Evolutionary conservation across 2,329 filamentous ascomycete genomes (phyloP), one percentile per base, ranked within the genome.

Genomic region (Sarocladium brachiariae): DNA sequence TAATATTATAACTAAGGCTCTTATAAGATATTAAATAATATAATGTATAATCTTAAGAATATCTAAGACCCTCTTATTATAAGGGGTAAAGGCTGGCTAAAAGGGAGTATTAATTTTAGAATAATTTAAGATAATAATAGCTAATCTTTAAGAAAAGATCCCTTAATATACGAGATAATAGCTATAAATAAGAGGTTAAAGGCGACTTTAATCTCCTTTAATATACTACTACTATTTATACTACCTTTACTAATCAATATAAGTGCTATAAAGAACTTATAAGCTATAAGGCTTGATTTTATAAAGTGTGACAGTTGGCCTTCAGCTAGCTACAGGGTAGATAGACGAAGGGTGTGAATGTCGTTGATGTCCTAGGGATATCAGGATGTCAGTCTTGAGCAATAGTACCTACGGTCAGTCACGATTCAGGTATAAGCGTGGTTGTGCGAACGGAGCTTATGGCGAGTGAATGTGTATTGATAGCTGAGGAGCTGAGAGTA

Each of bases 11-110:
- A 18, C 31, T 19, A 37, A 37, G 30, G 37, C 13, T 41, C 38
- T 19, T 27, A 30, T 4, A 30, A 19, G 23, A n/a, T 23, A 14
- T 50, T 41, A 30, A 41, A 45, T 19, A 37, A 41, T 19, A 43
- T 50, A 45, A 50, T 8, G 30, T 48, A 48, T 31, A 31, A 31
- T 31, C 14, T 31, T 31, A 31, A 31, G 14, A 31, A 31, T 31
- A 7, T 30, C 49, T 24, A 53, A 9, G 18, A 49, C 49, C 16
- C 33, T 31, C n/a, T 43, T 24, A 19, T 51, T 51, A 1, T 51
- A 38, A 2, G 34, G 33, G 5, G 37, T 14, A 11, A 34, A 30
- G 2, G 49, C 8, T 14, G 30, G 30, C 30, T 31, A 31, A 31
- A 31, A 14, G 14, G 14, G 14, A 31, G 30, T 31, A 31, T 31